A percentile compares a stretch with the other conserved stretches of the same genome.
Evolutionary conservation across 2,329 filamentous ascomycete genomes (phyloP).

Genomic region (Exophiala sideris): DNA sequence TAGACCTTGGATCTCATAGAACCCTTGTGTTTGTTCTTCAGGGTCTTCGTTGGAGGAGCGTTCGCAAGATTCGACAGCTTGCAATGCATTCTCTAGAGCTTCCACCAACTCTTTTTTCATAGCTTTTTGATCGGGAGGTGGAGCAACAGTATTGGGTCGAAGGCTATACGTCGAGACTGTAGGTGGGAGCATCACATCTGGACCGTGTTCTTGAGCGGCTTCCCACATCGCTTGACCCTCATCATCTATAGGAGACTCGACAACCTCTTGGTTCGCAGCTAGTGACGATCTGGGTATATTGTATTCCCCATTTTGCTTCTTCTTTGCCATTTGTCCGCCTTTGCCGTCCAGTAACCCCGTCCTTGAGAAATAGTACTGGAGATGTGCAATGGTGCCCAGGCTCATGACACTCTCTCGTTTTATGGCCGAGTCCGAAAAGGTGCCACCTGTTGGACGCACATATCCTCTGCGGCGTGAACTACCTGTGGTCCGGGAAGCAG

Average conservation of each 20-base stretch:
- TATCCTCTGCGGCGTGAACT: conserved; percentile 64
- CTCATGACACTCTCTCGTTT: conserved; percentile 94
- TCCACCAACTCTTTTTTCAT: conserved; percentile 68
- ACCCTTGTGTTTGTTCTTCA: conserved; percentile 56
- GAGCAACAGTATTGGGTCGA: conserved; percentile 74
- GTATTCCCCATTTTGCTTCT: conserved; percentile 50
- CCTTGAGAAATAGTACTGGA: conserved; percentile 97
- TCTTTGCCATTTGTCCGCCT: conserved; percentile 76
- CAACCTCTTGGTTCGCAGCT: conserved; percentile 35
- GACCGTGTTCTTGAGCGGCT: conserved; percentile 60
- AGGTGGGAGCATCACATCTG: conserved; percentile 83
- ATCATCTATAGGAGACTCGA: conserved; percentile 54
- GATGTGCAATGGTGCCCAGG: conserved; percentile 89
- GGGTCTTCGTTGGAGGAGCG: conserved; percentile 37
- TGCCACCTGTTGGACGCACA: conserved; percentile 79
- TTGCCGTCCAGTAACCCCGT: conserved; percentile 93
- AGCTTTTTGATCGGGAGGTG: conserved; percentile 76
- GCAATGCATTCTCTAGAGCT: conserved; percentile 65
- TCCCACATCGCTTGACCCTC: conserved; percentile 38
- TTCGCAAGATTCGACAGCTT: conserved; percentile 53
- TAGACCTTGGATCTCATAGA: conserved; percentile 85
- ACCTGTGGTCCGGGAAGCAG: conserved; percentile 44
- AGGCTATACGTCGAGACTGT: conserved; percentile 95
- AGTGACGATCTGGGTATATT: conserved; percentile 41
- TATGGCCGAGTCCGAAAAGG: conserved; percentile 85